These are phyloP conservation scores for Talaromyces borbonicus DNA, from an alignment of 495 filamentous ascomycete genomes.

Conservation along the genomic window DNA sequence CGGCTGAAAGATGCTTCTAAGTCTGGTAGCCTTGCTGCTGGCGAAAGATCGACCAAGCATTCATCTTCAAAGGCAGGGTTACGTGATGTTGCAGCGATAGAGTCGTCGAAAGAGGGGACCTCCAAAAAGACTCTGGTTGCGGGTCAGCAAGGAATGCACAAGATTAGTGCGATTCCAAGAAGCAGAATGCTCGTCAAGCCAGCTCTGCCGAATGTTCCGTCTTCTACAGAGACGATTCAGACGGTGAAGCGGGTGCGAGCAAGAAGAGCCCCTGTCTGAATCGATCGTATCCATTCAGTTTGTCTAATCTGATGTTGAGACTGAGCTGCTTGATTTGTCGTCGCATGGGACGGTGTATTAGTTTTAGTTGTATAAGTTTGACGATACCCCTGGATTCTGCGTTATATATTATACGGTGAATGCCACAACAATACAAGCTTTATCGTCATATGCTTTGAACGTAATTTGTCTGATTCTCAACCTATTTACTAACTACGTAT, in stretches of 20 bases:
- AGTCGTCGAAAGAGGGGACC: not conserved
- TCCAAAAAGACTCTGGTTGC: not conserved
- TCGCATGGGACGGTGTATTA: not conserved
- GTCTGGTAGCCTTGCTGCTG: conserved; percentile 3
- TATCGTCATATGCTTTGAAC: too few species aligned
- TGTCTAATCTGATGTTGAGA: not conserved
- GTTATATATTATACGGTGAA: too few species aligned
- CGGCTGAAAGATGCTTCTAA: conserved; percentile 12
- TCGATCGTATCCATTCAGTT: not conserved
- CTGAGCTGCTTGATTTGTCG: too few species aligned
- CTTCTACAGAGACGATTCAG: conserved; percentile 30
- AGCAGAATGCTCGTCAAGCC: conserved; percentile 26
- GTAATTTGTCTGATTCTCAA: too few species aligned
- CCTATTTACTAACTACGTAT: too few species aligned
- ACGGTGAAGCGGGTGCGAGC: conserved; percentile 31
- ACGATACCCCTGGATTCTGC: conserved; percentile 1
- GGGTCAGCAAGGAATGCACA: conserved; percentile 12
- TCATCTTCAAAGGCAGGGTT: too few species aligned
- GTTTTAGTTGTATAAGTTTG: not conserved
- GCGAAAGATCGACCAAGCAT: conserved; percentile 9
- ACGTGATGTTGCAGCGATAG: not conserved
- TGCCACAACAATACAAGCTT: too few species aligned
- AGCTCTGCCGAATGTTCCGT: conserved; percentile 1
- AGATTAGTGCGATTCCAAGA: conserved; percentile 8
- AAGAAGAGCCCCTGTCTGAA: conserved; percentile 4